Conservation (phyloP, 352 stramenopile species). For the Globisporangium heterothallicum region DNA sequence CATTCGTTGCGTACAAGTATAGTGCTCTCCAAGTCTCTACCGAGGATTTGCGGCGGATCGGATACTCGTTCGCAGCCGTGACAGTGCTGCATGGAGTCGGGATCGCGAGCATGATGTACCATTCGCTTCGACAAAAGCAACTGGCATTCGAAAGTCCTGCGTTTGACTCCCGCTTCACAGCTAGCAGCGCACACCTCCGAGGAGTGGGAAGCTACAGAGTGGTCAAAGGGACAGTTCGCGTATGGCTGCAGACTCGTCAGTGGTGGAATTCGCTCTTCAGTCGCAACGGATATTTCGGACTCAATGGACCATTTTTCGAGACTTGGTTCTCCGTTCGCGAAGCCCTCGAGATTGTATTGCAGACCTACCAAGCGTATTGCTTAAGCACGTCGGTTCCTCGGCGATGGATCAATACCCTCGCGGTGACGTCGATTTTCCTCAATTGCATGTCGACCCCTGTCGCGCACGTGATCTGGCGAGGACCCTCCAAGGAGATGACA, state of each 20-base stretch:
- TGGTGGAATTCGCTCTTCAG: conserved; percentile 12
- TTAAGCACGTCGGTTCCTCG: conserved; percentile 1
- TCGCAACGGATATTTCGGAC: conserved; percentile 11
- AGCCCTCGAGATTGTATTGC: conserved; percentile 2
- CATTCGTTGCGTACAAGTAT: too few relatives aligned
- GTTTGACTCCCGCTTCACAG: too few relatives aligned
- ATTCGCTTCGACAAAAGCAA: not conserved
- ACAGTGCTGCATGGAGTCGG: not conserved
- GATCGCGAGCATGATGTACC: not conserved
- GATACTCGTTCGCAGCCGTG: too few relatives aligned
- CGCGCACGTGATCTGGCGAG: conserved; percentile 5
- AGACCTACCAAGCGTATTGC: conserved; percentile 6
- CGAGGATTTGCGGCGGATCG: too few relatives aligned
- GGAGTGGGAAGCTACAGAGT: too few relatives aligned
- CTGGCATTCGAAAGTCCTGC: not conserved
- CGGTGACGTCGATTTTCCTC: not conserved
- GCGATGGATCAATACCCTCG: conserved; percentile 1
- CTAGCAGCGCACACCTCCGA: too few relatives aligned
- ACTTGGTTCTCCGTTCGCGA: conserved; percentile 7
- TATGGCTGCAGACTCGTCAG: not conserved
- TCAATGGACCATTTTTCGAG: conserved; percentile 11
- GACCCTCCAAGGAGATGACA: not conserved
- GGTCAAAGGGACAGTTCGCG: not conserved
- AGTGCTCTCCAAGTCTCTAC: too few relatives aligned
- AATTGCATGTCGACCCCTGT: conserved; percentile 10